Evolutionary conservation across 1,139 yeast species (phyloP).

Genomic region (Geotrichum candidum): DNA sequence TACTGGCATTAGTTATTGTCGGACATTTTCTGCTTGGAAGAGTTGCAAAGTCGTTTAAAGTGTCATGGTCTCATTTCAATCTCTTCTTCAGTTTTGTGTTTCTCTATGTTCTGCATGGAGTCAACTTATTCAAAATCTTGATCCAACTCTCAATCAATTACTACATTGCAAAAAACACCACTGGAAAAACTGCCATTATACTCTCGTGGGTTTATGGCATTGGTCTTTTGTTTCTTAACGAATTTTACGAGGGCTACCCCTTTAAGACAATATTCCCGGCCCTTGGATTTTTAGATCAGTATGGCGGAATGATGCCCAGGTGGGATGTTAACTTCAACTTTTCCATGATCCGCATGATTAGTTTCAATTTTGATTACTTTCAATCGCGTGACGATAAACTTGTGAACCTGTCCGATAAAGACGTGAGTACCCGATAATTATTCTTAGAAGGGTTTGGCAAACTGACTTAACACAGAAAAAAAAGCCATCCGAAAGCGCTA

Average conservation of each 20-base stretch:
- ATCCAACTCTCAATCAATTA: slow-evolving; percentile 54
- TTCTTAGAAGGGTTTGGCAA: not conserved
- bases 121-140: slow-evolving; percentile 56
- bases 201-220: slow-evolving; percentile 74
- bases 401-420: slow-evolving; percentile 12
- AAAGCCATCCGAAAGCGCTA: slow-evolving; percentile 17
- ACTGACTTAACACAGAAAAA: slow-evolving; percentile 13
- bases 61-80: slow-evolving; percentile 46
- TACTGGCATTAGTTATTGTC: slow-evolving; percentile 49
- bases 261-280: slow-evolving; percentile 39
- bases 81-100: slow-evolving; percentile 63
- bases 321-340: slow-evolving; percentile 98
- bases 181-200: slow-evolving; percentile 24
- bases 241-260: slow-evolving; percentile 51
- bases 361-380: slow-evolving; percentile 71
- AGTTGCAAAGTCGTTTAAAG: slow-evolving; percentile 36
- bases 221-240: slow-evolving; percentile 69
- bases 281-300: slow-evolving; percentile 40
- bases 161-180: slow-evolving; percentile 43
- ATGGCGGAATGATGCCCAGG: slow-evolving; percentile 65
- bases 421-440: slow-evolving; percentile 7
- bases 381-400: slow-evolving; percentile 19
- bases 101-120: slow-evolving; percentile 74
- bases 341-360: slow-evolving; percentile 73
- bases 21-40: slow-evolving; percentile 44